Percentiles rank a stretch among this genome's conserved stretches.
Conservation (phyloP, 768 basidiomycete genomes). For the Tylopilus cervinicoccineus region DNA sequence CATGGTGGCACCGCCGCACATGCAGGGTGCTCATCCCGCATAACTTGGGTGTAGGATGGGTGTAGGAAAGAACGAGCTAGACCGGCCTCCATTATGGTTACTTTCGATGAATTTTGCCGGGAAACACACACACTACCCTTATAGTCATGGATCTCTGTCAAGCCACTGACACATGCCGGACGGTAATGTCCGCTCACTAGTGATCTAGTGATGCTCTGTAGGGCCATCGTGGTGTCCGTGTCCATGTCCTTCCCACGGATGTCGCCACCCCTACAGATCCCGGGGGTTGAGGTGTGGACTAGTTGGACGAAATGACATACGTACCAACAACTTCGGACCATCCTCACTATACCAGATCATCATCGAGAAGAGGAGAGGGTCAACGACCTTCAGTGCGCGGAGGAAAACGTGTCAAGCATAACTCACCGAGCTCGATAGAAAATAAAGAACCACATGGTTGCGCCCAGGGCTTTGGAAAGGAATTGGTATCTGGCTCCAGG, state of each 20-base stretch:
- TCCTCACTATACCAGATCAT: conserved; percentile 56
- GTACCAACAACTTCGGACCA: conserved; percentile 68
- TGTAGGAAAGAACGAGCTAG: not conserved
- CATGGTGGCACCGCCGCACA: too few species aligned
- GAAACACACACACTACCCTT: not conserved
- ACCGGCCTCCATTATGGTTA: conserved; percentile 5
- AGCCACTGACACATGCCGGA: not conserved
- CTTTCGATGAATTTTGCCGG: not conserved
- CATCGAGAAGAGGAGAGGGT: not conserved
- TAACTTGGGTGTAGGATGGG: conserved; percentile 10
- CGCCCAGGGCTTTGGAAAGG: conserved; percentile 82
- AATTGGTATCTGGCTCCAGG: conserved; percentile 74
- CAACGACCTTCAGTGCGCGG: not conserved
- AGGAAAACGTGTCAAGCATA: not conserved
- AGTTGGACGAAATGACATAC: not conserved
- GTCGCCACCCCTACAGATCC: conserved; percentile 46
- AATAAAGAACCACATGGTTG: conserved; percentile 98
- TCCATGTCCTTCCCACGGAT: conserved; percentile 65
- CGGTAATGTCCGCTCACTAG: conserved; percentile 35
- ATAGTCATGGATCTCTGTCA: too few species aligned
- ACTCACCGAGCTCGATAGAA: conserved; percentile 91
- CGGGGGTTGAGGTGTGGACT: not conserved
- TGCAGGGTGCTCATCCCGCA: conserved; percentile 28
- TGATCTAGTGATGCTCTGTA: conserved; percentile 37
- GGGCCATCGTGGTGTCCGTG: conserved; percentile 39